Percentiles rank a stretch among this genome's conserved stretches.
These are phyloP conservation scores for Penicillium manginii DNA, from an alignment of 495 filamentous ascomycete species.

Conservation along the genomic window DNA sequence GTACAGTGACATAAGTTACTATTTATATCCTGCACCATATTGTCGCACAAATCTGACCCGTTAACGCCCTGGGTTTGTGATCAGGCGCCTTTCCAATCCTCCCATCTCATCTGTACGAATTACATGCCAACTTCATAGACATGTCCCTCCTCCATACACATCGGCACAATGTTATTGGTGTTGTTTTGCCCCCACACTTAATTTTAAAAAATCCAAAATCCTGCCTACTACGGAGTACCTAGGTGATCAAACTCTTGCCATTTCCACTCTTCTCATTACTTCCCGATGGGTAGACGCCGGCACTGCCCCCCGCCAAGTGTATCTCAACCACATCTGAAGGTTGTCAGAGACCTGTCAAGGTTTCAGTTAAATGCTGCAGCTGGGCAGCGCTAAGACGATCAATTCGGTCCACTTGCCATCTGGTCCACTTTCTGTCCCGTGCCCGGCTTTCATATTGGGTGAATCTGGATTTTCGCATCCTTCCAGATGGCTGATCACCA, in stretches of 20 bases:
- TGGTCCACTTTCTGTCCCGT: not conserved
- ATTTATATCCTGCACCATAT: not conserved
- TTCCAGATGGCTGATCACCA: constrained; percentile 1
- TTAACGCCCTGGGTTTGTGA: not conserved
- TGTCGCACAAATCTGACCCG: not conserved
- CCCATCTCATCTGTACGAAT: not conserved
- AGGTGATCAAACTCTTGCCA: not conserved
- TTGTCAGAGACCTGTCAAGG: not conserved
- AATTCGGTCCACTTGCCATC: not conserved
- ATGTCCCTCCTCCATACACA: no score
- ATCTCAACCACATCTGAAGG: not conserved
- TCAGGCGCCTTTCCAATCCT: not conserved
- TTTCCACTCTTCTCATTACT: no score
- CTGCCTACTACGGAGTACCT: not conserved
- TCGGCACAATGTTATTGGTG: no score
- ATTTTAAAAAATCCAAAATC: not conserved
- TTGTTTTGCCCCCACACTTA: no score
- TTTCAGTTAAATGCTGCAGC: constrained; percentile 2
- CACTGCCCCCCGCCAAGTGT: not conserved
- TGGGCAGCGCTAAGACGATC: not conserved
- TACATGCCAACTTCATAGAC: no score
- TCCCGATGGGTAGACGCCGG: not conserved
- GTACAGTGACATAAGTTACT: constrained; percentile 3
- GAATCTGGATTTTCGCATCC: not conserved
- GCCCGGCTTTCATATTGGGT: not conserved